Evolutionary conservation across 306 rosid genomes (phyloP).

Genomic region (Cyclanthera cordifolia): DNA sequence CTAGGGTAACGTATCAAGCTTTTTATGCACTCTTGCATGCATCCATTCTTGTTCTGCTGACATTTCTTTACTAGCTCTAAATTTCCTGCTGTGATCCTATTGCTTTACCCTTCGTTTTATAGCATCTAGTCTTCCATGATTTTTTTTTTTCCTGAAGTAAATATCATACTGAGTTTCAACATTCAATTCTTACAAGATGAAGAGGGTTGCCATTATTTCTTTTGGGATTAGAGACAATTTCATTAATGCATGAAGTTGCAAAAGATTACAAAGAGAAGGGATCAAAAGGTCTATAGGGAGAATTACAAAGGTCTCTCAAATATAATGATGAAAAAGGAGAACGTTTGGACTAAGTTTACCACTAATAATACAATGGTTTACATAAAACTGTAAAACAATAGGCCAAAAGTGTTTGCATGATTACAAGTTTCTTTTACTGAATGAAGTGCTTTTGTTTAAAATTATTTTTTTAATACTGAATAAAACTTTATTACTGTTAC

Average conservation of each 20-base stretch:
- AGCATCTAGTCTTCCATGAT: neutral
- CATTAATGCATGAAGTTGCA: too few species aligned
- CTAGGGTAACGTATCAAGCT: conserved; percentile 41
- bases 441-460: neutral
- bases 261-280: too few species aligned
- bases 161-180: neutral
- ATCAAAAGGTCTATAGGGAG: too few species aligned
- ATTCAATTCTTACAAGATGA: neutral
- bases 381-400: too few species aligned
- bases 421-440: neutral
- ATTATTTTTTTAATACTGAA: neutral
- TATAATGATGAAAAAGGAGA: too few species aligned
- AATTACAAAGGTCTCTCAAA: too few species aligned
- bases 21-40: conserved; percentile 1
- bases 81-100: neutral
- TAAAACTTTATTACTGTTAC: neutral
- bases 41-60: neutral
- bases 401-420: too few species aligned
- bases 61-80: neutral
- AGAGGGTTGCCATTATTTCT: neutral
- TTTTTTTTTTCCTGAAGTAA: neutral
- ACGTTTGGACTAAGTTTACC: neutral
- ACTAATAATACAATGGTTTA: neutral
- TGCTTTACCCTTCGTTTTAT: neutral
- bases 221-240: too few species aligned